Base-by-base conservation (phyloP, 148 eudicot species). In the Rhododendron simsii region DNA sequence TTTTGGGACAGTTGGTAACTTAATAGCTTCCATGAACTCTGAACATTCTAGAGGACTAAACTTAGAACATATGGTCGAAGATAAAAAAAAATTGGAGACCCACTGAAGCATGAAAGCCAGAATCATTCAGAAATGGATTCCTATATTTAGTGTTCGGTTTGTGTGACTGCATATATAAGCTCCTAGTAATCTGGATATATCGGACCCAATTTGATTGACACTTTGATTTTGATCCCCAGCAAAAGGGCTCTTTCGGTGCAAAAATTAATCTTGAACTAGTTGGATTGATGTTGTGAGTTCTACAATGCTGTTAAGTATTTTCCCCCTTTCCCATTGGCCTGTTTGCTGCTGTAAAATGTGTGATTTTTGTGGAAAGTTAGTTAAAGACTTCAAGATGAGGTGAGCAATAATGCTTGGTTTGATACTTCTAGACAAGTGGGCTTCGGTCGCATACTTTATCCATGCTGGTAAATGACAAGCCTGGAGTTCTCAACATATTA, bases 401-500 rank as follows among this genome's bases (percentile, higher is more conserved):
- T 74, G 61, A 48, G 11, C 13, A 76, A 83, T 83, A 45, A 35
- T 83, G 78, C 78, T 20, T 87, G 77, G 67, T 75, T 86, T 82
- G 84, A 84, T 83, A 73, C 85, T 88, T 84, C 87, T 94, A 96
- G 99, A 89, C 96, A 65, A 92, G 89, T 88, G 99, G 99, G 85
- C 86, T 92, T 78, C 92, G 90, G 65, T 96, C 99, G 63, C 99
- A 96, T 89, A 96, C 99, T 23, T 87, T 96, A 86, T 92, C 93
- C 86, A 93, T 96, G 97, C 92, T 96, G 47, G 99, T 96, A 20
- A 96, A 90, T 86, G 90, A 96, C 85, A 47, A 80, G 86, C 96
- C 98, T 75, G 99, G 99, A 88, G 99, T 96, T 88, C 96, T 96
- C 57, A 96, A 95, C 87, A 83, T 92, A 86, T 90, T 96, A 61